Conservation (phyloP, 2,329 filamentous ascomycete genomes). For the Purpureocillium takamizusanense region DNA sequence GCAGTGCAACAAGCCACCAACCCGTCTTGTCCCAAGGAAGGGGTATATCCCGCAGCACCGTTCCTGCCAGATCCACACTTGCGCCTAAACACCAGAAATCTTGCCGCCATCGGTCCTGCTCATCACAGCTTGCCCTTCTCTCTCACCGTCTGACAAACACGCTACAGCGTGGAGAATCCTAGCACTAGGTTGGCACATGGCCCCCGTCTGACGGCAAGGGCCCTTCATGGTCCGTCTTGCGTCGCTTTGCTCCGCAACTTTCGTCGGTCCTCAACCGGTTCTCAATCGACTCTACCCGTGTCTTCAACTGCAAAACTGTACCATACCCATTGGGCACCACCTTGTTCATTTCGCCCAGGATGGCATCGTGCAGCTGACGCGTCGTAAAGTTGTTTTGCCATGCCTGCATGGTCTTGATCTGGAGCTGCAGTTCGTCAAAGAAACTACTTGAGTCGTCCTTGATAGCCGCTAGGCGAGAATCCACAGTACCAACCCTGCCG, state of each 20-base stretch:
- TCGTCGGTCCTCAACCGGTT: neutral
- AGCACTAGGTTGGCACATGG: no score
- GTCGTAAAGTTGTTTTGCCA: slow-evolving; percentile 42
- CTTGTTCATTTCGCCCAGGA: slow-evolving; percentile 26
- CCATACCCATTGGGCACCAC: slow-evolving; percentile 12
- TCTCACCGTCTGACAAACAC: no score
- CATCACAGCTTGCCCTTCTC: no score
- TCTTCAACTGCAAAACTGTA: slow-evolving; percentile 11
- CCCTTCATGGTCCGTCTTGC: no score
- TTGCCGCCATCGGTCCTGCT: no score
- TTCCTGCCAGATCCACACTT: no score
- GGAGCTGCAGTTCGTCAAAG: slow-evolving; percentile 21
- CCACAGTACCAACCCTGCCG: slow-evolving; percentile 1
- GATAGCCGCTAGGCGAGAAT: neutral
- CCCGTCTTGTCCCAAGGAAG: no score
- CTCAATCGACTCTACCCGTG: slow-evolving; percentile 14
- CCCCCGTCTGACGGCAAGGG: no score
- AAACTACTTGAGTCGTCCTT: slow-evolving; percentile 2
- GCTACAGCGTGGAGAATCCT: no score
- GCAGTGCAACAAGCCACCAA: no score
- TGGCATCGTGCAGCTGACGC: slow-evolving; percentile 28
- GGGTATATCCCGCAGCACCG: no score
- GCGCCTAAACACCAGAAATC: no score
- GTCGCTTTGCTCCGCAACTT: neutral
- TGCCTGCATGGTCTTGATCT: slow-evolving; percentile 29